A percentile compares a stretch with the other conserved stretches of the same genome.
Evolutionary conservation across 2,329 filamentous ascomycete species (phyloP).

Genomic region (Septoria linicola): DNA sequence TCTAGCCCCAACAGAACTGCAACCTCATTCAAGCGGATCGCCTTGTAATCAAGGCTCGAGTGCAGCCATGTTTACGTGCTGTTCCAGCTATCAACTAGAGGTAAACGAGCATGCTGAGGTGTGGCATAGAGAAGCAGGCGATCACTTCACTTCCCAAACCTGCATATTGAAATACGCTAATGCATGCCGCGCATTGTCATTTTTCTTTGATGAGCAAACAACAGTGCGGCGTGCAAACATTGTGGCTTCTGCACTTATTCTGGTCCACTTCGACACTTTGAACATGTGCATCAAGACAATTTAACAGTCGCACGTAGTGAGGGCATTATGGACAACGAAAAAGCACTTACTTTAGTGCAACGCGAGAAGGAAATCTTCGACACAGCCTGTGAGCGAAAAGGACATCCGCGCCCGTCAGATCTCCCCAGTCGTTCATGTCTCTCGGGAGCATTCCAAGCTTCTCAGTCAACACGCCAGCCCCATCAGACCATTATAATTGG

Average conservation of each 20-base stretch:
- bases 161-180: background rate
- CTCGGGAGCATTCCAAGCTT: background rate
- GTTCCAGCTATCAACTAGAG: too few species aligned
- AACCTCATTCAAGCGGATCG: too few species aligned
- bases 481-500: constrained; percentile 14
- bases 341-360: background rate
- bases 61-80: too few species aligned
- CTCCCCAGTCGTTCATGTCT: background rate
- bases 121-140: too few species aligned
- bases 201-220: too few species aligned
- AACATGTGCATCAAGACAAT: background rate
- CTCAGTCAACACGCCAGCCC: background rate
- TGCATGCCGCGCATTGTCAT: background rate
- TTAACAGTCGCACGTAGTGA: too few species aligned
- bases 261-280: background rate
- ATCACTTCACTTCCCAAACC: too few species aligned
- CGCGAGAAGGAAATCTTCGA: constrained; percentile 1
- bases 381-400: background rate
- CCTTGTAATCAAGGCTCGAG: too few species aligned
- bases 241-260: too few species aligned
- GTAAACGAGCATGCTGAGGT: too few species aligned
- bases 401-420: constrained; percentile 1
- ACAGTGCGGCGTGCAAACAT: too few species aligned
- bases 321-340: background rate
- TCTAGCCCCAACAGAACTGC: too few species aligned